These are phyloP conservation scores for Botrytis fragariae DNA, from an alignment of 2,329 filamentous ascomycete genomes.

Conservation along the genomic window DNA sequence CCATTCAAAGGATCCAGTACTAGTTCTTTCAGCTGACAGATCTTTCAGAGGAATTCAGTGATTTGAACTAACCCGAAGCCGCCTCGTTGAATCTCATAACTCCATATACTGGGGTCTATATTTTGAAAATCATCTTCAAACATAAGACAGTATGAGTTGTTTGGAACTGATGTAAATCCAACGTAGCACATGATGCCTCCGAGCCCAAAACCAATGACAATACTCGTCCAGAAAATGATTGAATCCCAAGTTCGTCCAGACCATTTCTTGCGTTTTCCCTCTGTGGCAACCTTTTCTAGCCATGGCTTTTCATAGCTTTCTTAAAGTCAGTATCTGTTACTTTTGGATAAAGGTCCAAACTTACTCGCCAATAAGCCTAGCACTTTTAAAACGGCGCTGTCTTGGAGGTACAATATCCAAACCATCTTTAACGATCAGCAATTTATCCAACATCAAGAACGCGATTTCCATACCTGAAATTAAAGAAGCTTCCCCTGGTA, in stretches of 20 bases:
- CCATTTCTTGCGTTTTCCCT: conserved; percentile 21
- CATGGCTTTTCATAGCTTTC: conserved; percentile 27
- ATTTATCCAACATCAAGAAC: neutral
- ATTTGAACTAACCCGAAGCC: conserved; percentile 18
- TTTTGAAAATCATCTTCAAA: conserved; percentile 48
- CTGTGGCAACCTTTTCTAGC: conserved; percentile 11
- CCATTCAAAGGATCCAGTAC: conserved; percentile 54
- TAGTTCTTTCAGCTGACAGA: conserved; percentile 2
- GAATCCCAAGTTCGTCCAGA: conserved; percentile 20
- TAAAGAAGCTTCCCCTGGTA: conserved; percentile 2
- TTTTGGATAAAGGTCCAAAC: neutral
- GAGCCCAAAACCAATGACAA: conserved; percentile 19
- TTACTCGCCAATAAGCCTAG: conserved; percentile 24
- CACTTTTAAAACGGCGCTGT: conserved; percentile 25
- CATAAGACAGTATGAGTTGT: conserved; percentile 46
- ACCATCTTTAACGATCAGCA: neutral
- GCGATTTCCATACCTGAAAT: conserved; percentile 10
- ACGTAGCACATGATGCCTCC: conserved; percentile 23
- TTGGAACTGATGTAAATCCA: conserved; percentile 18
- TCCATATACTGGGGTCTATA: conserved; percentile 45
- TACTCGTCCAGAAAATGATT: conserved; percentile 20
- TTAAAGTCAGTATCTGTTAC: neutral
- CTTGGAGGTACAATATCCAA: conserved; percentile 9
- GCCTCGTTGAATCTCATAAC: conserved; percentile 43
- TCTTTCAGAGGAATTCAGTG: neutral